phyloP scores from a whole-genome alignment of 257 asterid genomes.

The Anisodus acutangulus region DNA sequence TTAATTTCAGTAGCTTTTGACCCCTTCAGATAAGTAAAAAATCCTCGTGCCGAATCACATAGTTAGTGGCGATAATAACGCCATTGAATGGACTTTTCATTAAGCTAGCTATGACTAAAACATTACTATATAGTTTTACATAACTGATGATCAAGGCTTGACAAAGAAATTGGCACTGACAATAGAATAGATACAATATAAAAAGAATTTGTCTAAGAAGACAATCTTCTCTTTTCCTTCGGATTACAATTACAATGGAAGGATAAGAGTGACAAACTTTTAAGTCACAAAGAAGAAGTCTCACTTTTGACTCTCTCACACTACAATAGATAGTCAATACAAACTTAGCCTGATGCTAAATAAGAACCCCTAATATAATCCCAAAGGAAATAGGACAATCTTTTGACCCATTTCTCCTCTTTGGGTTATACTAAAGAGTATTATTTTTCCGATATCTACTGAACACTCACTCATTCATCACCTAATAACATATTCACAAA shows the following conservation, averaged over 20 bases:
- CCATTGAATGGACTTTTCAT: not conserved
- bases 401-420: constrained; percentile 25
- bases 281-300: constrained; percentile 32
- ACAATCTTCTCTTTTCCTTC: constrained; percentile 24
- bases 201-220: not conserved
- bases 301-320: not conserved
- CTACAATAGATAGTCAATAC: constrained; percentile 17
- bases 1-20: too few species aligned
- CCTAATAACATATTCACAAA: constrained; percentile 38
- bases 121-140: not conserved
- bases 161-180: not conserved
- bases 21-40: not conserved
- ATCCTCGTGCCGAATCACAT: not conserved
- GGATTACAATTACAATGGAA: constrained; percentile 32
- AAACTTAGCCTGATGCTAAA: constrained; percentile 19
- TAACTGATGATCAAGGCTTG: not conserved
- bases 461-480: constrained; percentile 32
- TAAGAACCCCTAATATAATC: constrained; percentile 17
- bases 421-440: constrained; percentile 25
- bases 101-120: not conserved
- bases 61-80: constrained; percentile 24
- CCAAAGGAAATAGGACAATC: constrained; percentile 28
- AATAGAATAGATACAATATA: not conserved
- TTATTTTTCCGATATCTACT: constrained; percentile 32
- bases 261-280: constrained; percentile 22